These are phyloP conservation scores for Sugiyamaella sp. DNA, from an alignment of 1,139 yeast species.

Conservation along the genomic window DNA sequence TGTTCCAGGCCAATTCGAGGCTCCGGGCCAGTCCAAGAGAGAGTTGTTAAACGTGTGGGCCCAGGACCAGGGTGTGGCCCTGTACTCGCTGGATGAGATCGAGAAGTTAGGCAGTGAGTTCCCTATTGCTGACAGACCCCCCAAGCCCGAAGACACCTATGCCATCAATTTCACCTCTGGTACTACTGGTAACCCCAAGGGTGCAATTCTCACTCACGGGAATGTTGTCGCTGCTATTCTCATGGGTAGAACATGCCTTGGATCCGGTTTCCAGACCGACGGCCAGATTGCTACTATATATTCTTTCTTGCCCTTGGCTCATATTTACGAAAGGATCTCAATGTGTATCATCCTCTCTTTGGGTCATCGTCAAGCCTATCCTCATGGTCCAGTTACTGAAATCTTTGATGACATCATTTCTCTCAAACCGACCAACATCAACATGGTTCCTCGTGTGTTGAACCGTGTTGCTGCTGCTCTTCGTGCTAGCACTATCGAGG, in stretches of 20 bases:
- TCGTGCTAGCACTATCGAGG: constrained; percentile 46
- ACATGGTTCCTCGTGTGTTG: constrained; percentile 68
- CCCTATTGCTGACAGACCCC: constrained; percentile 52
- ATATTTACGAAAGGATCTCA: constrained; percentile 58
- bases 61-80: constrained; percentile 40
- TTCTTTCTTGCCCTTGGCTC: constrained; percentile 68
- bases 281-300: constrained; percentile 36
- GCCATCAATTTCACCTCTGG: constrained; percentile 81
- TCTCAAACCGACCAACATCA: constrained; percentile 56
- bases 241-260: constrained; percentile 37
- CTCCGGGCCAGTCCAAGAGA: constrained; percentile 54
- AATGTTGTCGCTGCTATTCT: constrained; percentile 55
- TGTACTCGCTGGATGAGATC: constrained; percentile 56
- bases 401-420: constrained; percentile 59
- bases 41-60: constrained; percentile 44
- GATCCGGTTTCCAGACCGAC: constrained; percentile 34
- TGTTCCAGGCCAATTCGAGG: constrained; percentile 42
- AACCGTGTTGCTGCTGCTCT: constrained; percentile 61
- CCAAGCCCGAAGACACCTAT: constrained; percentile 56
- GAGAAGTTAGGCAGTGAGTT: constrained; percentile 56
- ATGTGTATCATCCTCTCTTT: constrained; percentile 30
- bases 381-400: constrained; percentile 49
- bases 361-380: constrained; percentile 49
- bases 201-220: constrained; percentile 64
- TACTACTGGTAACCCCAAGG: constrained; percentile 76